Conservation (phyloP, 805 yeast genomes). For the Soucietia sequanensis region DNA sequence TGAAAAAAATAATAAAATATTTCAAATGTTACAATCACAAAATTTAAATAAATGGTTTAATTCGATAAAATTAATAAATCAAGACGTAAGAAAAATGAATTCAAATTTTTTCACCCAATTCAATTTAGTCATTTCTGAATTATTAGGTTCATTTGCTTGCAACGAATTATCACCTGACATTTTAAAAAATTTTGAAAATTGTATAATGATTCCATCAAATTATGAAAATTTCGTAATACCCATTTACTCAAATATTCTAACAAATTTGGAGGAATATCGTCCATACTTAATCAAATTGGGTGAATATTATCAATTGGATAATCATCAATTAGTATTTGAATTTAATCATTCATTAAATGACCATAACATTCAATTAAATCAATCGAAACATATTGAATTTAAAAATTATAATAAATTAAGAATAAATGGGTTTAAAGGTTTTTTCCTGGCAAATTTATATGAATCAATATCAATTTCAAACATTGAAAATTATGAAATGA, state of each 20-base stretch:
- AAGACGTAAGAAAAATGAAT: conserved; percentile 56
- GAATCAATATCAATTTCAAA: conserved; percentile 56
- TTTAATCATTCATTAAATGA: conserved; percentile 50
- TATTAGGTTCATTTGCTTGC: conserved; percentile 90
- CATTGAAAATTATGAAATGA: conserved; percentile 14
- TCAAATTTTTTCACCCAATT: conserved; percentile 23
- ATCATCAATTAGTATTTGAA: conserved; percentile 56
- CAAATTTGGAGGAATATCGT: conserved; percentile 3
- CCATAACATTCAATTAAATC: conserved; percentile 3
- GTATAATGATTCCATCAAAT: conserved; percentile 41
- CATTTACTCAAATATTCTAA: conserved; percentile 48
- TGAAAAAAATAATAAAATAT: conserved; percentile 71
- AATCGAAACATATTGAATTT: conserved; percentile 20
- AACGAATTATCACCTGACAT: conserved; percentile 90
- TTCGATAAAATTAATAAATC: conserved; percentile 48
- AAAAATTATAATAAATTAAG: conserved; percentile 48
- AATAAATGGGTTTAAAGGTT: conserved; percentile 75
- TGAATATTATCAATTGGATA: conserved; percentile 22
- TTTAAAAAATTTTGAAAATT: conserved; percentile 36
- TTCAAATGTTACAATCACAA: conserved; percentile 46
- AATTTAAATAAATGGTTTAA: conserved; percentile 54
- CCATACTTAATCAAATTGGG: conserved; percentile 24
- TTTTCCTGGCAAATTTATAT: conserved; percentile 69
- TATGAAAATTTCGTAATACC: conserved; percentile 68
- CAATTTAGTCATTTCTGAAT: conserved; percentile 72